Base-by-base conservation (phyloP, 164 flowering plant genomes). In the Liquidambar formosana region DNA sequence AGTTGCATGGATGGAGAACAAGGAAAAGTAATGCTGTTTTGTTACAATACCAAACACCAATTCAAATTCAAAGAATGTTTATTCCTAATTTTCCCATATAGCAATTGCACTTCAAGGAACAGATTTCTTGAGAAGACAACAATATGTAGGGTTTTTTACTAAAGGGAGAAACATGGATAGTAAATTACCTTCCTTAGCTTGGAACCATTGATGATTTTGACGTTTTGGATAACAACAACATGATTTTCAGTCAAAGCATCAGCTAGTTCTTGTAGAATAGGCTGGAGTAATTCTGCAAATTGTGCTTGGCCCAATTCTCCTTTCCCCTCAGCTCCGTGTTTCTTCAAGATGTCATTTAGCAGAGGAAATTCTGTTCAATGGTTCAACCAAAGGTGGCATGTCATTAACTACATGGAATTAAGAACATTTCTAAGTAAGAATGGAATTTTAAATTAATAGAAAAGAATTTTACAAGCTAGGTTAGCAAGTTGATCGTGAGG, bases 261-360 rank as follows among this genome's bases (percentile, higher is more conserved):
- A 18, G 88, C 89, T 61, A 88, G 62, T 49, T 87, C 92, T 73
- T 89, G 89, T 52, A 91, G 80, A 71, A 89, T 73, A 66, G 68
- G 75, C 82, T 89, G 93, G 43, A 91, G 91, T 53, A 87, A 53
- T 46, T 82, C 70, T 2, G 93, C 93, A 78, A 87, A 89, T 75
- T 91, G 93, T 63, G 92, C 89, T 77, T 91, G 92, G 51, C 93
- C 96, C 71, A 91, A 63, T 68, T 77, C 83, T 61, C 80, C 88
- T 53, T 80, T 84, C 1, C 83, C 89, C 33, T 80, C 91, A 19
- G 85, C 92, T 59, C 82, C 89, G 58, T 91, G 85, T 63, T 83
- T 86, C 80, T 82, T 84, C 57, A 89, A 70, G 69, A 91, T 83
- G 69, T 81, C 88, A 71, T 81, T 73, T 19, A 91, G 67, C 73